Base-by-base conservation (phyloP, 345 rosid genomes). In the Carallia brachiata region DNA sequence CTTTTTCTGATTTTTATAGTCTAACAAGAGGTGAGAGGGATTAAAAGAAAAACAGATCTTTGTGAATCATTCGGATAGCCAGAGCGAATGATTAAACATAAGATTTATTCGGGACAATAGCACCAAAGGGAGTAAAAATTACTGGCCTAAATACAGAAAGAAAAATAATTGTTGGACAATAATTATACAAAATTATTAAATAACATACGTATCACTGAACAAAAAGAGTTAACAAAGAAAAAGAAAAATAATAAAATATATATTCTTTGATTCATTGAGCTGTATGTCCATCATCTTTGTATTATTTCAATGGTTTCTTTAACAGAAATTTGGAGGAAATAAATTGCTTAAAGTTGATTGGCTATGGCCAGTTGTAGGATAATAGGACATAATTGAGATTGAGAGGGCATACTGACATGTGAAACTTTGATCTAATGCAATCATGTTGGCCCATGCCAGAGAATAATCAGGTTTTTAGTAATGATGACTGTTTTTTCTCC, bases 401-500 rank as follows among this genome's bases (percentile, higher is more conserved):
- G 54, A 69, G 67, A 71, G 55, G 70, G 67, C 73, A 74, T 73
- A 62, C 83, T 77, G 87, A 79, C 78, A 79, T 81, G 85, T 84
- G 89, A 82, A 72, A 52, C 77, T 78, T 23, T 67, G 84, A 83
- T 80, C 66, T 81, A 81, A 81, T 62, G 86, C 86, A 79, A 88
- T 84, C 75, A 80, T 75, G 79, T 79, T 72, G 92, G 87, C 88
- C 92, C 90, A 83, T 80, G 81, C 83, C 85, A 83, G 87, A 73
- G 90, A 86, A 83, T 86, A 81, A 81, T 83, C 84, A 84, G 86
- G 82, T 83, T 76, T 81, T 77, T 84, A 79, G 85, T 78, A 81
- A 77, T 84, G 69, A 84, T 81, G 69, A 62, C 68, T 61, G 67
- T 70, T 69, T 44, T 52, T 40, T 56, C n/a, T 62, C 68, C n/a